Conservation (phyloP, 345 rosid genomes). For the Euphorbia lathyris region DNA sequence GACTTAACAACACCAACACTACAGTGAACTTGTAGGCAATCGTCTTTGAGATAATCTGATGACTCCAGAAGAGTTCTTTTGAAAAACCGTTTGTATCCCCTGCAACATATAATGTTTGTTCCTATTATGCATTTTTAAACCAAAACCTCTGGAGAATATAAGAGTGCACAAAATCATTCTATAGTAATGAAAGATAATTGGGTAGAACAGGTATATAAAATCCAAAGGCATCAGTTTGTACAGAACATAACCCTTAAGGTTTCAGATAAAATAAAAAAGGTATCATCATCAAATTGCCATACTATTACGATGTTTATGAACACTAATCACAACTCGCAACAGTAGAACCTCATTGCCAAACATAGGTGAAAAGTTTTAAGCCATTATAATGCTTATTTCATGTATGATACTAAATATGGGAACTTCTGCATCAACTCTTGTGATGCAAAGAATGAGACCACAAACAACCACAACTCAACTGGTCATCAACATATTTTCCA, state of each 20-base stretch:
- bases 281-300: neutral
- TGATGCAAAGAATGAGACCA: neutral
- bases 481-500: neutral
- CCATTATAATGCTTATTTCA: neutral
- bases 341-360: neutral
- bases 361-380: neutral
- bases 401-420: neutral
- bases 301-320: neutral
- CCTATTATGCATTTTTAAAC: neutral
- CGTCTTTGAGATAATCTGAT: constrained; percentile 27
- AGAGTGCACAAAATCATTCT: neutral
- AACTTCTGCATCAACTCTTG: neutral
- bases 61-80: constrained; percentile 40
- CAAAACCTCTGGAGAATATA: neutral
- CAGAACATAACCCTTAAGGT: neutral
- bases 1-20: constrained; percentile 31
- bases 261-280: neutral
- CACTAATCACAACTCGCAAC: neutral
- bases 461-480: neutral
- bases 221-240: neutral
- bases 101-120: constrained; percentile 31
- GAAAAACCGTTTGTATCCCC: constrained; percentile 88
- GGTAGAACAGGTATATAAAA: neutral
- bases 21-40: constrained; percentile 17
- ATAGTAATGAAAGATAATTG: neutral